phyloP scores from a whole-genome alignment of 1,139 yeast species.

The Kodamaea arcana region DNA sequence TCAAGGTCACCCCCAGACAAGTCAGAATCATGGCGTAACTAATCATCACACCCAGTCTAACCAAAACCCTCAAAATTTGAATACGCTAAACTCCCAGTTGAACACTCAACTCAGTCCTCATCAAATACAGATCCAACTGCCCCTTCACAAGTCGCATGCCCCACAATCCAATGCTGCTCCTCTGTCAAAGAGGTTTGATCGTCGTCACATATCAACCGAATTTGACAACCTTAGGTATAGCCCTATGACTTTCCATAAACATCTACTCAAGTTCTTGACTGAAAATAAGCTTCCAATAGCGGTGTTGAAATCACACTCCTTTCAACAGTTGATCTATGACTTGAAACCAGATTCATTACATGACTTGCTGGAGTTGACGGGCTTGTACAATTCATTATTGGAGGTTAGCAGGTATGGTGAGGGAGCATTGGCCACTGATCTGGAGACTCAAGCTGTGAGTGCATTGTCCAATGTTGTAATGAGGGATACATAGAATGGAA shows the following conservation, averaged over 20 bases:
- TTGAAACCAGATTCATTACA: conserved; percentile 45
- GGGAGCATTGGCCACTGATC: conserved; percentile 2
- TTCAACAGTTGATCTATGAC: conserved; percentile 50
- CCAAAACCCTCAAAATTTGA: too few species aligned
- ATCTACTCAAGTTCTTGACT: conserved; percentile 45
- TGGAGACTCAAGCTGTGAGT: conserved; percentile 13
- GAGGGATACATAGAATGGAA: too few species aligned
- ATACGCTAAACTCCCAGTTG: not conserved
- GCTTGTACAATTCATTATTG: conserved; percentile 41
- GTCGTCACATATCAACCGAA: conserved; percentile 27
- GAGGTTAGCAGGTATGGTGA: conserved; percentile 33
- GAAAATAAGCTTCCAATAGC: conserved; percentile 50
- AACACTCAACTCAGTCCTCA: not conserved
- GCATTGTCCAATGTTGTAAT: conserved; percentile 14
- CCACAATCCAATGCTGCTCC: not conserved
- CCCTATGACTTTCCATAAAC: conserved; percentile 47
- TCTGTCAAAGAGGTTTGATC: conserved; percentile 2
- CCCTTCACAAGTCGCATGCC: not conserved
- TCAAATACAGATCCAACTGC: not conserved
- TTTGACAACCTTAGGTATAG: conserved; percentile 45
- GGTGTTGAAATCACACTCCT: conserved; percentile 47
- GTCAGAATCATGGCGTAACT: too few species aligned
- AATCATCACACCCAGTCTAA: too few species aligned
- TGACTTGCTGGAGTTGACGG: conserved; percentile 46
- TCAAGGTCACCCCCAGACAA: too few species aligned